Conservation (phyloP, 1,139 yeast genomes). For the Yamadazyma pseudoaaseri region DNA sequence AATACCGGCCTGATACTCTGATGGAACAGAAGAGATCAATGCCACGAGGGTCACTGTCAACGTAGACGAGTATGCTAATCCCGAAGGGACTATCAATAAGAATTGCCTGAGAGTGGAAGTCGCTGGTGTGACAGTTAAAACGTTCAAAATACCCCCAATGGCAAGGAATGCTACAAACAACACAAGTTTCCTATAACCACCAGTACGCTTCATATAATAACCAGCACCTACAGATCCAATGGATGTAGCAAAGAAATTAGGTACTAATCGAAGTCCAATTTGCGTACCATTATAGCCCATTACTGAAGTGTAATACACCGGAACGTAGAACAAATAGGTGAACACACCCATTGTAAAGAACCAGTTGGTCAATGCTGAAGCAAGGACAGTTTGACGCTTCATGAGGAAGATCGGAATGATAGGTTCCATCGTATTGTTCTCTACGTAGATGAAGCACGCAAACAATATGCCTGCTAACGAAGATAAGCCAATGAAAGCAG, state of each 20-base stretch:
- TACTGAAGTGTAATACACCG: slow-evolving; percentile 62
- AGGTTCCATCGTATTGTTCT: slow-evolving; percentile 63
- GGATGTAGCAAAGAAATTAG: slow-evolving; percentile 70
- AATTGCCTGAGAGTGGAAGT: slow-evolving; percentile 39
- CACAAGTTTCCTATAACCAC: slow-evolving; percentile 57
- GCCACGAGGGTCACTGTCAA: slow-evolving; percentile 68
- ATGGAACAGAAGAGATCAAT: slow-evolving; percentile 63
- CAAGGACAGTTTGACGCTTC: slow-evolving; percentile 55
- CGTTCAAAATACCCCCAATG: slow-evolving; percentile 44
- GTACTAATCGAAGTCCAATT: slow-evolving; percentile 61
- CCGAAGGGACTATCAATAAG: slow-evolving; percentile 42
- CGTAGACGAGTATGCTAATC: slow-evolving; percentile 59
- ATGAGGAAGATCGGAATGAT: slow-evolving; percentile 61
- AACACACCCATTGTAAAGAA: slow-evolving; percentile 58
- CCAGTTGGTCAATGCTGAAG: slow-evolving; percentile 69
- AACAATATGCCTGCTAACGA: slow-evolving; percentile 22
- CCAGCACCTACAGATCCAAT: slow-evolving; percentile 72
- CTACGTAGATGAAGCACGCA: slow-evolving; percentile 47
- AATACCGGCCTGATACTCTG: slow-evolving; percentile 64
- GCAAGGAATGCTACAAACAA: slow-evolving; percentile 44
- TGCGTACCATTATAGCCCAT: slow-evolving; percentile 53
- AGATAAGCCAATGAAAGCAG: slow-evolving; percentile 30
- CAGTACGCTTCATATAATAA: slow-evolving; percentile 64
- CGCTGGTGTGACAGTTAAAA: slow-evolving; percentile 35
- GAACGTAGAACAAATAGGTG: slow-evolving; percentile 59